A percentile compares a stretch with the other conserved stretches of the same genome.
Evolutionary conservation across 306 rosid species (phyloP).

Genomic region (Rosa rugosa): DNA sequence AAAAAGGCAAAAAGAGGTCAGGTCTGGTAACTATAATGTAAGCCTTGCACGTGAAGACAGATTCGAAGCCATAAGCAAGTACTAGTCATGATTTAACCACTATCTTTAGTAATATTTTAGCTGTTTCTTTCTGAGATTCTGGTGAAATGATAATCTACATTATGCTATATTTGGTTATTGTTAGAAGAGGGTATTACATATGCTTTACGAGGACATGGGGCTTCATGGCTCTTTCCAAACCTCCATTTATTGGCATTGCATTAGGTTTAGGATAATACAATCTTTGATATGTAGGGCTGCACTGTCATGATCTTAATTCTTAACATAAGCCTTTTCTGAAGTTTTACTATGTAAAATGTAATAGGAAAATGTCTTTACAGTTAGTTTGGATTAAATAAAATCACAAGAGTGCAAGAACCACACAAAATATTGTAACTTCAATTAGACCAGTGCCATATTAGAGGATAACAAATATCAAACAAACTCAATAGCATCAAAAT

Average conservation of each 20-base stretch:
- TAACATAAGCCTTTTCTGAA: neutral
- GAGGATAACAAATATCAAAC: neutral
- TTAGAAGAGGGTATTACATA: neutral
- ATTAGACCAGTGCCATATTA: neutral
- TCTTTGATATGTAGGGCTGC: neutral
- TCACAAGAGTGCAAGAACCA: neutral
- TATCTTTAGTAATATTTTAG: neutral
- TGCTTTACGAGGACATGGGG: neutral
- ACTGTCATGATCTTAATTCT: neutral
- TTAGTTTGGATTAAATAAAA: neutral
- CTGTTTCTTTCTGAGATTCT: neutral
- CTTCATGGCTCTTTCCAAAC: neutral
- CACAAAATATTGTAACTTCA: neutral
- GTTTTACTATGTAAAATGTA: neutral
- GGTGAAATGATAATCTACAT: neutral
- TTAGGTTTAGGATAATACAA: neutral
- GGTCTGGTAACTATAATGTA: neutral
- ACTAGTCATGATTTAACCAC: neutral
- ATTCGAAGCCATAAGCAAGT: neutral
- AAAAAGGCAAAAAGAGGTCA: neutral
- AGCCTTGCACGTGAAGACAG: neutral
- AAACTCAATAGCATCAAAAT: neutral
- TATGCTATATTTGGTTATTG: neutral
- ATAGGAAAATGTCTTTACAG: neutral
- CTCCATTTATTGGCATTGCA: neutral